phyloP scores from a whole-genome alignment of 176 grass and related monocot species.

The Oryza brachyantha region DNA sequence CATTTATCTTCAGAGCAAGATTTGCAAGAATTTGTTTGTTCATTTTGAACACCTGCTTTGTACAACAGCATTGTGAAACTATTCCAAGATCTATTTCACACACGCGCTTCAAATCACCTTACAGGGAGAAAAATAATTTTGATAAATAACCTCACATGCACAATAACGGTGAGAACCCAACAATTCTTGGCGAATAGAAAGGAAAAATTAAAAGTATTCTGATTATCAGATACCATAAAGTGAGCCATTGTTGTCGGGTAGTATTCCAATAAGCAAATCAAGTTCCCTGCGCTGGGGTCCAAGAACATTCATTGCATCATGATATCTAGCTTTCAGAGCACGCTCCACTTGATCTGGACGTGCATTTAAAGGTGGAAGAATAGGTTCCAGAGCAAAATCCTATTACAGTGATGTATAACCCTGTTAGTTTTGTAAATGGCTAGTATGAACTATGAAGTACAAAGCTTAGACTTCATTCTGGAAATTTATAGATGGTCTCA shows the following conservation, averaged over 20 bases:
- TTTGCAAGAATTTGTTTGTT: constrained; percentile 62
- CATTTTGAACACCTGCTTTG: constrained; percentile 61
- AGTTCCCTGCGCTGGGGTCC: constrained; percentile 40
- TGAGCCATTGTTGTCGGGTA: constrained; percentile 63
- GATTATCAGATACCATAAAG: constrained; percentile 48
- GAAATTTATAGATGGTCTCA: constrained; percentile 10
- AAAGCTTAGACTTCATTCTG: background rate
- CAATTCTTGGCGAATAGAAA: background rate
- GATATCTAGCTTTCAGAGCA: constrained; percentile 31
- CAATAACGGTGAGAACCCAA: background rate
- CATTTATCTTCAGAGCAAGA: constrained; percentile 74
- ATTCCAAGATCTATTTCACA: constrained; percentile 70
- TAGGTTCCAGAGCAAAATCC: constrained; percentile 46
- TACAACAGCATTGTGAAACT: constrained; percentile 65
- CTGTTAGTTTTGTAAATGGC: background rate
- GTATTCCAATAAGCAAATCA: constrained; percentile 59
- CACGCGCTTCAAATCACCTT: constrained; percentile 65
- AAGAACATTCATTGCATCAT: constrained; percentile 39
- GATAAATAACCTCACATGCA: background rate
- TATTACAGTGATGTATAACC: constrained; percentile 10
- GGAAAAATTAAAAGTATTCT: background rate
- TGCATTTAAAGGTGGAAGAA: constrained; percentile 41
- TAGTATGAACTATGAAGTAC: background rate
- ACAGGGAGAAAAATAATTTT: background rate
- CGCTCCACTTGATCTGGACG: constrained; percentile 42